Evolutionary conservation across 2,329 filamentous ascomycete species (phyloP).

Genomic region (Trichoderma koningiopsis): DNA sequence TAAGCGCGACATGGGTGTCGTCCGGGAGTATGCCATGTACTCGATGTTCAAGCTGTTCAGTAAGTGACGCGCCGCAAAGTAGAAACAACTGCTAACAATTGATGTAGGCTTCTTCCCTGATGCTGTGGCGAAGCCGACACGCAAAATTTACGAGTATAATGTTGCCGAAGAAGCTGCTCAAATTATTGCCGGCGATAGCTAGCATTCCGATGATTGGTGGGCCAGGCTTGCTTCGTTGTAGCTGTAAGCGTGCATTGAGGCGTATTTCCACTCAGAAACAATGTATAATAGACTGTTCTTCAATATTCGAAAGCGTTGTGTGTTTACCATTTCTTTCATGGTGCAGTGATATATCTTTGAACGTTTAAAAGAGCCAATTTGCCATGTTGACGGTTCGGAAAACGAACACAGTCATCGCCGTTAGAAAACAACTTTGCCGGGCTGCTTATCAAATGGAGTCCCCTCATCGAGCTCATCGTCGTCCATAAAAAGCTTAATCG

Average conservation of each 20-base stretch:
- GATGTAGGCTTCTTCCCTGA: slow-evolving; percentile 28
- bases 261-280: neutral
- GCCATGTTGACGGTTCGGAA: no score
- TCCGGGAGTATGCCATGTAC: slow-evolving; percentile 31
- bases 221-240: neutral
- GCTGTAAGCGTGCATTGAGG: no score
- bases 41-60: slow-evolving; percentile 28
- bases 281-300: neutral
- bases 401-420: no score
- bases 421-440: slow-evolving; percentile 10
- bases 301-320: neutral
- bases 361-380: neutral
- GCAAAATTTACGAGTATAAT: slow-evolving; percentile 27
- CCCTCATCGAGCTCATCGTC: neutral
- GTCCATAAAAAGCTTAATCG: slow-evolving; percentile 4
- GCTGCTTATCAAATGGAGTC: slow-evolving; percentile 2
- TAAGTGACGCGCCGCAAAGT: slow-evolving; percentile 5
- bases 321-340: neutral
- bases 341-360: neutral
- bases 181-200: neutral
- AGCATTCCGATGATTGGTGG: neutral
- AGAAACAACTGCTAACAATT: neutral
- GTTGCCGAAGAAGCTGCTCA: slow-evolving; percentile 25
- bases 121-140: slow-evolving; percentile 18
- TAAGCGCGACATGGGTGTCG: slow-evolving; percentile 29